A percentile compares a stretch with the other conserved stretches of the same genome.
These are phyloP conservation scores for Agaricus sinodeliciosus DNA, from an alignment of 768 basidiomycete genomes.

Conservation along the genomic window DNA sequence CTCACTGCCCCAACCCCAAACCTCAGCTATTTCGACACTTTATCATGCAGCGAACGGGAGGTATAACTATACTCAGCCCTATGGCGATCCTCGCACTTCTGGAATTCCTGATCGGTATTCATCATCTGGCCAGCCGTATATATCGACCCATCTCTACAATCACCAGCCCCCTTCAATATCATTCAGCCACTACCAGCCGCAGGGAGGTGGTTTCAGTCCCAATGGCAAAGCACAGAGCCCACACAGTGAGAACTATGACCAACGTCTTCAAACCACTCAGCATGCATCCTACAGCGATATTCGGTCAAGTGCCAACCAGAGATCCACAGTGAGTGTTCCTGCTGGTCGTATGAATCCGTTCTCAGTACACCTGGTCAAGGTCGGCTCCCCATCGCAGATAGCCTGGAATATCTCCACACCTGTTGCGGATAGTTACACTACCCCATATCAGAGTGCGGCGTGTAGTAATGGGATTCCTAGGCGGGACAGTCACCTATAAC, in stretches of 20 bases:
- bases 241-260: conserved; percentile 20
- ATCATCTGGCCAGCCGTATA: background rate
- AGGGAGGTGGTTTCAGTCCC: conserved; percentile 30
- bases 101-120: conserved; percentile 1
- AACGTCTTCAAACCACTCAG: conserved; percentile 11
- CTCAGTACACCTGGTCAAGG: background rate
- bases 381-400: conserved; percentile 12
- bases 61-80: conserved; percentile 3
- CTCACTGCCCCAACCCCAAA: too few species aligned
- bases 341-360: background rate
- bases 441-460: conserved; percentile 8
- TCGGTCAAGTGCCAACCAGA: conserved; percentile 3
- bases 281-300: conserved; percentile 8
- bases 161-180: conserved; percentile 20
- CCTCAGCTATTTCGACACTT: conserved; percentile 1
- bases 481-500: background rate
- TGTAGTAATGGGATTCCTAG: conserved; percentile 1
- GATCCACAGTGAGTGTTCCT: background rate
- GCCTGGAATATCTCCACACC: conserved; percentile 19
- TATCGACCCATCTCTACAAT: conserved; percentile 1
- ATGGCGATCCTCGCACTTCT: background rate
- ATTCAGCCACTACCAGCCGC: conserved; percentile 44
- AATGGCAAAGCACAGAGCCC: conserved; percentile 13
- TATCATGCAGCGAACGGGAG: conserved; percentile 8
- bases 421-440: conserved; percentile 13